These are phyloP conservation scores for Gynostemma pentaphyllum DNA, from an alignment of 306 rosid species.

Conservation along the genomic window DNA sequence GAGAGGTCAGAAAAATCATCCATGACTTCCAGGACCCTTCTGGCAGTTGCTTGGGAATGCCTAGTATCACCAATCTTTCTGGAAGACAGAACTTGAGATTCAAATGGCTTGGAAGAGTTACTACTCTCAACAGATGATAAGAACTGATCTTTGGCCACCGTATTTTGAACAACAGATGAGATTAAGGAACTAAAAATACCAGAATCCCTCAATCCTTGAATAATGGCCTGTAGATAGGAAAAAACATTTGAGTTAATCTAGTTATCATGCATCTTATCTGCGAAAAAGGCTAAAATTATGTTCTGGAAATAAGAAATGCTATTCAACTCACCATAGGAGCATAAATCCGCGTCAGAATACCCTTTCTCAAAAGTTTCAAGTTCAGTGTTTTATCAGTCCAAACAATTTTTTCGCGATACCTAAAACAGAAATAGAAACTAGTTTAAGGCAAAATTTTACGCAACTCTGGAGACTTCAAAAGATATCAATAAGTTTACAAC, in stretches of 20 bases:
- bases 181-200: constrained; percentile 56
- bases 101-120: constrained; percentile 43
- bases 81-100: constrained; percentile 31
- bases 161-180: constrained; percentile 47
- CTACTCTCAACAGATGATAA: constrained; percentile 57
- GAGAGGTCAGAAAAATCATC: constrained; percentile 24
- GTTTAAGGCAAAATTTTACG: neutral
- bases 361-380: constrained; percentile 67
- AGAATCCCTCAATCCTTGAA: constrained; percentile 71
- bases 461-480: neutral
- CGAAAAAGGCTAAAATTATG: neutral
- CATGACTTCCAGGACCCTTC: constrained; percentile 55
- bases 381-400: constrained; percentile 64
- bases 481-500: neutral
- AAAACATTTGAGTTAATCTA: neutral
- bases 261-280: neutral
- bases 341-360: constrained; percentile 74
- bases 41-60: constrained; percentile 41
- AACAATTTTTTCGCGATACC: constrained; percentile 84
- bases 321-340: constrained; percentile 60
- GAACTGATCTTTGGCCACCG: constrained; percentile 47
- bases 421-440: constrained; percentile 20
- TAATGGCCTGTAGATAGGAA: constrained; percentile 47
- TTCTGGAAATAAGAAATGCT: neutral
- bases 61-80: constrained; percentile 52